phyloP scores from a whole-genome alignment of 495 filamentous ascomycete genomes.

The Daldinia caldariorum region DNA sequence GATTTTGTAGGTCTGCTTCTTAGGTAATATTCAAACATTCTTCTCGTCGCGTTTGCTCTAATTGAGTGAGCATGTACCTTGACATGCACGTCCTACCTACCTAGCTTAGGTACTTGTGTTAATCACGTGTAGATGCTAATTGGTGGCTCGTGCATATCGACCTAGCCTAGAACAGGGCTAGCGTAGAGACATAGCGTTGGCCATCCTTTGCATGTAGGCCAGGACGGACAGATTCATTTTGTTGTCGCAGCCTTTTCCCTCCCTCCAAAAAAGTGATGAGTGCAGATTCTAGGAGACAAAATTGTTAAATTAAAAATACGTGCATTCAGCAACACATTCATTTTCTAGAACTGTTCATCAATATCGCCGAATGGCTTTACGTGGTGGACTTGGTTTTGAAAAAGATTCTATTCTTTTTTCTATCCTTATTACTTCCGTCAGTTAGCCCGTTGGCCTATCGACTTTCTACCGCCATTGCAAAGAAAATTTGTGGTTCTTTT shows the following conservation, averaged over 20 bases:
- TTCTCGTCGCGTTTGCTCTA: too few species aligned
- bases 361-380: conserved; percentile 13
- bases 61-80: too few species aligned
- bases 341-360: conserved; percentile 1
- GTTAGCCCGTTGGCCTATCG: conserved; percentile 1
- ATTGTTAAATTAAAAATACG: conserved; percentile 20
- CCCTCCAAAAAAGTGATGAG: conserved; percentile 24
- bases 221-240: conserved; percentile 24
- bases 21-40: too few species aligned
- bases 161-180: conserved; percentile 7
- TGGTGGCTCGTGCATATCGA: conserved; percentile 9
- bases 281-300: conserved; percentile 12
- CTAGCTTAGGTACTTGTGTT: too few species aligned
- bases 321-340: conserved; percentile 22
- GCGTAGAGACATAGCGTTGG: conserved; percentile 18
- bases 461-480: conserved; percentile 27
- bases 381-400: conserved; percentile 16
- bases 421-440: conserved; percentile 8
- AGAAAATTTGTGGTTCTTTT: conserved; percentile 23
- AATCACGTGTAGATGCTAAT: conserved; percentile 20
- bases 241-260: conserved; percentile 13
- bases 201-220: conserved; percentile 27
- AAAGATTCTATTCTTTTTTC: conserved; percentile 19
- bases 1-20: too few species aligned
- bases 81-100: background rate